Conservation (phyloP, 1,139 yeast genomes). For the Sugiyamaella grinbergsii region DNA sequence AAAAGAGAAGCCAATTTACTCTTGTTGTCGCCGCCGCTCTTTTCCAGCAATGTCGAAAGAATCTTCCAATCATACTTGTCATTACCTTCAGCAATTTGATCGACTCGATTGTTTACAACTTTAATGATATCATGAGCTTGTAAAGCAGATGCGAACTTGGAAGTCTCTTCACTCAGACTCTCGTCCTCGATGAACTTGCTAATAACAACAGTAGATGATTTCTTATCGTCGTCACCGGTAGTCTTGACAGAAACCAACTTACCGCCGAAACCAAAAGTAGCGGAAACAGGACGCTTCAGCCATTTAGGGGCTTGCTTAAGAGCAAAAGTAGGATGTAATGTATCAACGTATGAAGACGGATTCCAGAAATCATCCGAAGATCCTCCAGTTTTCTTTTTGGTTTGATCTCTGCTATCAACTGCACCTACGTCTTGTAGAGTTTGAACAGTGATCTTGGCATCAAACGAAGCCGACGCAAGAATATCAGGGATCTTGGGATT, state of each 20-base stretch:
- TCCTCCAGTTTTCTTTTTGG: conserved; percentile 47
- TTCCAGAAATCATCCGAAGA: conserved; percentile 79
- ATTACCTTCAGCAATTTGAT: conserved; percentile 41
- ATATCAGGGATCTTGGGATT: conserved; percentile 88
- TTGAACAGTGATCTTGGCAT: conserved; percentile 81
- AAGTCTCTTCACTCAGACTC: conserved; percentile 42
- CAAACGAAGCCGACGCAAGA: conserved; percentile 92
- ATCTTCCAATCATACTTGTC: conserved; percentile 79
- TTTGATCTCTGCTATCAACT: conserved; percentile 26
- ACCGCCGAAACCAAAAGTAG: conserved; percentile 92
- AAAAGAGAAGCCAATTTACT: conserved; percentile 11
- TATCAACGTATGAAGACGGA: conserved; percentile 63
- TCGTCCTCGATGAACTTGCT: conserved; percentile 52
- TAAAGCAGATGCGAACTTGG: conserved; percentile 60
- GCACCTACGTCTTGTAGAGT: conserved; percentile 73
- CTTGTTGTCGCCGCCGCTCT: conserved; percentile 35
- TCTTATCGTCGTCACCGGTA: conserved; percentile 42
- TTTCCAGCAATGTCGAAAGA: conserved; percentile 52
- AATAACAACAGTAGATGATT: conserved; percentile 49
- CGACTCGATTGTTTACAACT: conserved; percentile 28
- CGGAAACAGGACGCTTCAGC: conserved; percentile 77
- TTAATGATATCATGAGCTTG: conserved; percentile 41
- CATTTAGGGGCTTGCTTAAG: conserved; percentile 85
- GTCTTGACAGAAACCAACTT: conserved; percentile 65
- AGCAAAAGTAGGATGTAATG: conserved; percentile 64